phyloP scores from a whole-genome alignment of 192 early-diverging fungal genomes.

The Entomortierella lignicola region DNA sequence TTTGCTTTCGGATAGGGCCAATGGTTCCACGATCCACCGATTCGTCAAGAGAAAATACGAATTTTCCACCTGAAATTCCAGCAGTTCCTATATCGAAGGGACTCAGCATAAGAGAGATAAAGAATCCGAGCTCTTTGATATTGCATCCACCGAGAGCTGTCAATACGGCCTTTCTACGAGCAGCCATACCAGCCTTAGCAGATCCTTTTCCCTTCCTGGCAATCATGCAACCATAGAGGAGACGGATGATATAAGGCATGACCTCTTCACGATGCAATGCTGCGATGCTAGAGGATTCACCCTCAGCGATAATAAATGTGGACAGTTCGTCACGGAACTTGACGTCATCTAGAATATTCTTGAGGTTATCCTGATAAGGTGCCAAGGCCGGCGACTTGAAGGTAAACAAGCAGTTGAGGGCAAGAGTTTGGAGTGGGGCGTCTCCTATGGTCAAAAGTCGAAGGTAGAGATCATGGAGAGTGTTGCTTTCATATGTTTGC shows the following conservation, averaged over 20 bases:
- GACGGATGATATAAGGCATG: constrained; percentile 80
- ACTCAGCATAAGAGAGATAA: constrained; percentile 86
- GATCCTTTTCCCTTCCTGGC: constrained; percentile 79
- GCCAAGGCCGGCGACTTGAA: constrained; percentile 80
- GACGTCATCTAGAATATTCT: constrained; percentile 81
- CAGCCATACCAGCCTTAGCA: constrained; percentile 73
- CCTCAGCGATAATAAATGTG: constrained; percentile 75
- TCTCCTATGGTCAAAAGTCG: constrained; percentile 86
- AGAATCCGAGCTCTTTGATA: constrained; percentile 71
- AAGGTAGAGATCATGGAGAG: constrained; percentile 74
- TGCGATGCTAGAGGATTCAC: constrained; percentile 68
- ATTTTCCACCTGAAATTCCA: constrained; percentile 40
- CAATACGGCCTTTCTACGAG: constrained; percentile 86
- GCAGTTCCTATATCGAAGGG: constrained; percentile 74
- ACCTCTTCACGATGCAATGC: constrained; percentile 74
- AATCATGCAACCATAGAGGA: constrained; percentile 94
- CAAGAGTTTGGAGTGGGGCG: constrained; percentile 76
- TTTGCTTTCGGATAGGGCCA: constrained; percentile 69
- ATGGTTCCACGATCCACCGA: constrained; percentile 25
- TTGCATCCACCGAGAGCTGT: constrained; percentile 79
- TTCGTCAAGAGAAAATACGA: constrained; percentile 56
- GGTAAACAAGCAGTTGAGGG: constrained; percentile 85
- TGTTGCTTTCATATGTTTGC: constrained; percentile 59
- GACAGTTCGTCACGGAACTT: constrained; percentile 94
- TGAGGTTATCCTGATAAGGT: constrained; percentile 83